Evolutionary conservation across 1,284 basidiomycete genomes (phyloP).

Genomic region (Leccinum cinnamomeum): DNA sequence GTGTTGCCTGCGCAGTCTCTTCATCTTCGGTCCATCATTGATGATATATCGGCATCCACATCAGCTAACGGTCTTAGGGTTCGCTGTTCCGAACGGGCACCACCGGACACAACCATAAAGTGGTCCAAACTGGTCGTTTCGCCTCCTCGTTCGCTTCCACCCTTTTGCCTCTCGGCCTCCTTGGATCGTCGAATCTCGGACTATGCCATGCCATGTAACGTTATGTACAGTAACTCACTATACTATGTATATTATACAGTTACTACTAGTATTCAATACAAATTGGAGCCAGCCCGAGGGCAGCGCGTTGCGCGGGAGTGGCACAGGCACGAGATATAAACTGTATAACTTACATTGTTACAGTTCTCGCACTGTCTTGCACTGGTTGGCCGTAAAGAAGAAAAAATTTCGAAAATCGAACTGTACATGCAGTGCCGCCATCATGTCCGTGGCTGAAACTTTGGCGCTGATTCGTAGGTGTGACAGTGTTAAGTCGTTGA

Average conservation of each 20-base stretch:
- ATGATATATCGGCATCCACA: background rate
- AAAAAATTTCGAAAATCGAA: background rate
- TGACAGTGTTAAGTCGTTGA: background rate
- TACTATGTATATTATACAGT: background rate
- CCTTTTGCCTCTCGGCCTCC: background rate
- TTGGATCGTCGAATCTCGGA: background rate
- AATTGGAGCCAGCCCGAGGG: background rate
- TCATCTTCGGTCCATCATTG: background rate
- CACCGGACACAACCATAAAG: background rate
- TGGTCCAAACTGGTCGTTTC: background rate
- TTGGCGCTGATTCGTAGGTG: background rate
- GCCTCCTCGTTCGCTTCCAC: background rate
- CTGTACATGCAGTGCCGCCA: background rate
- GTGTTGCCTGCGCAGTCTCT: background rate
- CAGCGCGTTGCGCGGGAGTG: background rate
- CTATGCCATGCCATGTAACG: background rate
- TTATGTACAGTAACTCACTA: background rate
- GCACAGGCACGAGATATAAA: background rate
- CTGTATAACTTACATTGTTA: background rate
- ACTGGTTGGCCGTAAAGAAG: background rate
- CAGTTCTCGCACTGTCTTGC: background rate
- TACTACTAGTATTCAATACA: background rate
- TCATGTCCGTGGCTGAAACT: background rate
- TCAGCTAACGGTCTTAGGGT: background rate
- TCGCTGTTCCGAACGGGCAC: background rate